Evolutionary conservation across 2,329 filamentous ascomycete genomes (phyloP).

Genomic region (Raffaelea ambrosiae): DNA sequence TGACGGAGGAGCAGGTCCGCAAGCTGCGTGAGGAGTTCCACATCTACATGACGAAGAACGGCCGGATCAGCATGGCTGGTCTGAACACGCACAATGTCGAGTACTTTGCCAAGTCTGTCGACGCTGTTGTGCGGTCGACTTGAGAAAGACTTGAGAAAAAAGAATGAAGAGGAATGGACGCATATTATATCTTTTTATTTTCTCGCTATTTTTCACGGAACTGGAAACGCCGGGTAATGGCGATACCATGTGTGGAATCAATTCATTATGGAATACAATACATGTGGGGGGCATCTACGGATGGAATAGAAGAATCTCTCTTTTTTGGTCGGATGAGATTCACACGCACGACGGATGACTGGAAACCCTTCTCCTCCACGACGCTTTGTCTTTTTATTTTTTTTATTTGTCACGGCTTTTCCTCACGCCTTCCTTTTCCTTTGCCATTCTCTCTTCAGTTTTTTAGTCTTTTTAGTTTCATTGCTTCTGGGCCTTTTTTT

Average conservation of each 20-base stretch:
- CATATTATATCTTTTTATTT: no score
- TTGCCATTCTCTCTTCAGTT: not conserved
- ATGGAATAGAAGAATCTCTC: not conserved
- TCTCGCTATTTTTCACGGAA: no score
- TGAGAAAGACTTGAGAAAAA: not conserved
- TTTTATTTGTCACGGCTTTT: no score
- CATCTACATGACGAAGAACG: slow-evolving; percentile 95
- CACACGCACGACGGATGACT: not conserved
- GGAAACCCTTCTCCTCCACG: not conserved
- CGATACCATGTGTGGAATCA: no score
- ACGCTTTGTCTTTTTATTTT: not conserved
- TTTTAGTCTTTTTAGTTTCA: not conserved
- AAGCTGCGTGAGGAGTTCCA: slow-evolving; percentile 63
- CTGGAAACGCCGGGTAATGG: no score
- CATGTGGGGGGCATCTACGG: no score
- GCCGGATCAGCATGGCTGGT: slow-evolving; percentile 97
- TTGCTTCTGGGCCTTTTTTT: not conserved
- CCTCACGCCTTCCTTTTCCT: not conserved
- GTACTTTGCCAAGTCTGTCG: slow-evolving; percentile 83
- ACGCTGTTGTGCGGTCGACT: slow-evolving; percentile 64
- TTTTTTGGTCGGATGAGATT: not conserved
- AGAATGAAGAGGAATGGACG: not conserved
- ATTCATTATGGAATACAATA: no score
- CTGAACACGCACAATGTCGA: slow-evolving; percentile 87
- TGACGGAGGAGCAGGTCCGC: slow-evolving; percentile 64